Evolutionary conservation across 306 rosid genomes (phyloP).

Genomic region (Malus asiatica): DNA sequence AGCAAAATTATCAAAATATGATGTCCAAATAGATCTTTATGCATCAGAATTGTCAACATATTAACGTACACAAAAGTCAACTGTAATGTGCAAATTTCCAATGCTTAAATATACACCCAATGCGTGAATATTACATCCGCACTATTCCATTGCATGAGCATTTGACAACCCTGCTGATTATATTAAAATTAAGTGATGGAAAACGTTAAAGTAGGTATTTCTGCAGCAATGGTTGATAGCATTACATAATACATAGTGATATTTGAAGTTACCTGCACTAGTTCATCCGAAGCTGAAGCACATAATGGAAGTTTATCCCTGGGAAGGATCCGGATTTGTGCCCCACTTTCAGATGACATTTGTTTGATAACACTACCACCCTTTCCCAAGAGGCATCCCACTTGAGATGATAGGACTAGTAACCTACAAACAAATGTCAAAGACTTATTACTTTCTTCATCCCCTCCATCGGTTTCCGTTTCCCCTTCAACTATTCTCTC

Average conservation of each 20-base stretch:
- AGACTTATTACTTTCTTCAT: slow-evolving; percentile 33
- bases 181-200: not conserved
- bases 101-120: not conserved
- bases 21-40: slow-evolving; percentile 10
- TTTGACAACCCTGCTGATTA: not conserved
- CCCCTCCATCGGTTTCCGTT: slow-evolving; percentile 33
- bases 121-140: not conserved
- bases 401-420: slow-evolving; percentile 67
- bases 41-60: slow-evolving; percentile 19
- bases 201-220: not conserved
- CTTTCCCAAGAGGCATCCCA: slow-evolving; percentile 85
- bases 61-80: not conserved
- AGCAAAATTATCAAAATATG: slow-evolving; percentile 12
- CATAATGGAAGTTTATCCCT: slow-evolving; percentile 75
- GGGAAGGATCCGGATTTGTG: slow-evolving; percentile 81
- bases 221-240: not conserved
- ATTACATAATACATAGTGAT: not conserved
- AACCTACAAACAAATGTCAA: slow-evolving; percentile 47
- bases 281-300: slow-evolving; percentile 55
- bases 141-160: not conserved
- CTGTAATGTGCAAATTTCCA: not conserved
- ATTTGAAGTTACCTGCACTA: slow-evolving; percentile 69
- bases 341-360: slow-evolving; percentile 85
- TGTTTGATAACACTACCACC: slow-evolving; percentile 87
- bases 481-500: slow-evolving; percentile 58